Evolutionary conservation across 2,329 filamentous ascomycete species (phyloP).

Genomic region (Penicillium hesseltinei): DNA sequence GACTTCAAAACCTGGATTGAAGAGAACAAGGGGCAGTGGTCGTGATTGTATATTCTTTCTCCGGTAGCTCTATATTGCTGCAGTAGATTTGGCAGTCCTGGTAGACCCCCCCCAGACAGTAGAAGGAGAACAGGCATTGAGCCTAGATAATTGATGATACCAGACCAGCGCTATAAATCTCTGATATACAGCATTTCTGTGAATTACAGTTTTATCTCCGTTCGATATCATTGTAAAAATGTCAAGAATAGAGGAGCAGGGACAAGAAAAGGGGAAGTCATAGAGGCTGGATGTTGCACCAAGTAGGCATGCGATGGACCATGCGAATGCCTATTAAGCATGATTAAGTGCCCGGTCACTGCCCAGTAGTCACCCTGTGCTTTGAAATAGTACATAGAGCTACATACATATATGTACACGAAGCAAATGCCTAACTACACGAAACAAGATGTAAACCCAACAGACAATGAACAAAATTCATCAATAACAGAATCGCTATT

Average conservation of each 20-base stretch:
- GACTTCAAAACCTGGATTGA: neutral
- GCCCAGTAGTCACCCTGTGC: neutral
- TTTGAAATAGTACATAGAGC: neutral
- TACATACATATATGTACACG: neutral
- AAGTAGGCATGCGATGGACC: neutral
- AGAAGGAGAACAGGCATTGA: neutral
- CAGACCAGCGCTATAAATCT: neutral
- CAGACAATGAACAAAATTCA: conserved; percentile 9
- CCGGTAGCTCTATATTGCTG: neutral
- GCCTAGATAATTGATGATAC: neutral
- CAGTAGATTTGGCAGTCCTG: neutral
- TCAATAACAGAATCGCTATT: conserved; percentile 22
- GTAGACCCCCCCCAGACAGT: too few species aligned
- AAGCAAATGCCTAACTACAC: conserved; percentile 18
- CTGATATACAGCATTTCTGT: neutral
- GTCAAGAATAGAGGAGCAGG: neutral
- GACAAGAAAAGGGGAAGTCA: neutral
- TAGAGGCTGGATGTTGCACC: neutral
- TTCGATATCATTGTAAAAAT: neutral
- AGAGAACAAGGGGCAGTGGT: neutral
- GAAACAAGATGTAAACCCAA: conserved; percentile 2
- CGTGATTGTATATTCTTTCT: neutral
- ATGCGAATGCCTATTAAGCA: neutral
- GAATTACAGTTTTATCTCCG: neutral
- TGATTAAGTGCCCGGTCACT: neutral